Base-by-base conservation (phyloP, 1,284 basidiomycete species). In the Fomitopsis schrenkii region DNA sequence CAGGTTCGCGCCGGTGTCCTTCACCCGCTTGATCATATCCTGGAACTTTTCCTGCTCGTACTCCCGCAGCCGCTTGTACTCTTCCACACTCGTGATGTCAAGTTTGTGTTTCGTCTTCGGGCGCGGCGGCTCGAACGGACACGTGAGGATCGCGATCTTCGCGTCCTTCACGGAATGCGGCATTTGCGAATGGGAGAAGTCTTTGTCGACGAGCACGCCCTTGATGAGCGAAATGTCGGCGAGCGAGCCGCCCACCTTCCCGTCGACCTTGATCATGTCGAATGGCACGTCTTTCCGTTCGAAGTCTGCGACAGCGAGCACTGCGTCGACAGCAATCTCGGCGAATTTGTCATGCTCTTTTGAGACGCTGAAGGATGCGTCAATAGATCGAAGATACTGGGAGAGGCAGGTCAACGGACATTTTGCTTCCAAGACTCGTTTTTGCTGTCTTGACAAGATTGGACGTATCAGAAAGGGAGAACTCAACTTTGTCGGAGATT, bases 51-150 rank as follows among this genome's bases (percentile, higher is more conserved):
- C 89, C 78, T 93, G 93, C 79, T 99, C 97, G 74, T 99, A 99
- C 65, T 90, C 91, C 67, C 94, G 85, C 66, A 99, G 82, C 76
- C 95, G 96, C 76, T 93, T 94, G 83, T 93, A 99, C 80, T 99
- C 97, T 55, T 98, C 97, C n/a, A 98, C 97, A 65, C 85, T 90
- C 59, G 94, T 95, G 72, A 99, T 98, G 73, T 99, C 97, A 54
- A 99, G 82, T 78, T 99, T 97, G 78, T 99, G 97, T 81, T 99
- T 99, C 22, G 97, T 99, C 83, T 99, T 99, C 55, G 97, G 97
- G 42, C 97, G 90, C 14, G 97, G 97, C 10, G 97, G 97, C 76
- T 99, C 97, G 72, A 99, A 98, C 22, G 97, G 95, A 78, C 97
- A 99, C 53, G 97, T 99, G 58, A 99, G 86, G 73, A 99, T 99